A percentile compares a stretch with the other conserved stretches of the same genome.
These are phyloP conservation scores for Cercospora berteroae DNA, from an alignment of 2,329 filamentous ascomycete species.

Conservation along the genomic window DNA sequence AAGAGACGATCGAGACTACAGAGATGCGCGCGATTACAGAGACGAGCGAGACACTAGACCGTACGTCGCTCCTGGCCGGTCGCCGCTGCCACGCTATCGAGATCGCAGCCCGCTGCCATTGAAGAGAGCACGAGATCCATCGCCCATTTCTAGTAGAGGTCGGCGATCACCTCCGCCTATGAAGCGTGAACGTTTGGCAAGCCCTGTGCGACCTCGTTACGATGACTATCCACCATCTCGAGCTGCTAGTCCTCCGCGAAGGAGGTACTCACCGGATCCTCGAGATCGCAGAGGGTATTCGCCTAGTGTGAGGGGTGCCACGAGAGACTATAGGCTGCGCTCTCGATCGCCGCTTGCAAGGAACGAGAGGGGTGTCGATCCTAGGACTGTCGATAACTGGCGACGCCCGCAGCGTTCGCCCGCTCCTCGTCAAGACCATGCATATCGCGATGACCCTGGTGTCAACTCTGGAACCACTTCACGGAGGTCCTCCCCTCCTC, in stretches of 20 bases:
- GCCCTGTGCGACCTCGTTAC: slow-evolving; percentile 44
- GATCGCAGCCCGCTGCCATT: slow-evolving; percentile 46
- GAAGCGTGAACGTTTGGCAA: slow-evolving; percentile 43
- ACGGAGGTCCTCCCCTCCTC: slow-evolving; percentile 59
- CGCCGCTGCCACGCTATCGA: slow-evolving; percentile 42
- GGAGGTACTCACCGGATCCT: slow-evolving; percentile 42
- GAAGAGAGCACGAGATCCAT: slow-evolving; percentile 47
- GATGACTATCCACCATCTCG: slow-evolving; percentile 47
- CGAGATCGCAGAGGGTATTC: slow-evolving; percentile 40
- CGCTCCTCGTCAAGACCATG: slow-evolving; percentile 33
- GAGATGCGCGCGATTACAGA: slow-evolving; percentile 33
- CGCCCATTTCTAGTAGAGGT: slow-evolving; percentile 48
- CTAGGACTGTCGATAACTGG: slow-evolving; percentile 50
- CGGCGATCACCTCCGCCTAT: slow-evolving; percentile 43
- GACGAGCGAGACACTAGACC: slow-evolving; percentile 32
- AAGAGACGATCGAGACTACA: slow-evolving; percentile 32
- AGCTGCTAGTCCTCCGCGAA: slow-evolving; percentile 38
- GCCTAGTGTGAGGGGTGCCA: slow-evolving; percentile 29
- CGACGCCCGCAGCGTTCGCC: slow-evolving; percentile 54
- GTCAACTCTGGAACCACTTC: slow-evolving; percentile 58
- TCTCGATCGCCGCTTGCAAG: slow-evolving; percentile 56
- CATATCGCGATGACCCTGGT: slow-evolving; percentile 51
- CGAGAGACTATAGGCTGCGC: slow-evolving; percentile 47
- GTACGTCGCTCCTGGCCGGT: slow-evolving; percentile 33
- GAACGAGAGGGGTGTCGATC: slow-evolving; percentile 48